A percentile compares a stretch with the other conserved stretches of the same genome.
These are phyloP conservation scores for Phytopythium boreale DNA, from an alignment of 352 stramenopile genomes.

Conservation along the genomic window DNA sequence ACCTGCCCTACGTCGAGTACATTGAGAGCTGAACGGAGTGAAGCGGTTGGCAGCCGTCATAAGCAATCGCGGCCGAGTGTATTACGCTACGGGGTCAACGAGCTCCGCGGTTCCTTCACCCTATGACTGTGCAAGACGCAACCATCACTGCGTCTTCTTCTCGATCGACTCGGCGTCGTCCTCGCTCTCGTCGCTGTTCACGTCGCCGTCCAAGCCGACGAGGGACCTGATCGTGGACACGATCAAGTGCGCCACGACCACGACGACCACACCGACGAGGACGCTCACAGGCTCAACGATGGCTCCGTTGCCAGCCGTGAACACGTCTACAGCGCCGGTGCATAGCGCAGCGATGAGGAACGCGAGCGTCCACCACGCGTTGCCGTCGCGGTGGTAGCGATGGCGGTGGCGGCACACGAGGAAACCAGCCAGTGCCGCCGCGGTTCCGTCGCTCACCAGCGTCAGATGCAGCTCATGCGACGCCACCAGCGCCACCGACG, in stretches of 20 bases:
- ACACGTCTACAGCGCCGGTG: background rate
- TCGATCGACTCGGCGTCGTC: background rate
- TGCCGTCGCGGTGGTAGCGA: slow-evolving; percentile 2
- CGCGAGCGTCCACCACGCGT: background rate
- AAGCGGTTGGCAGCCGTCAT: background rate
- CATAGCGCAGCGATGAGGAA: background rate
- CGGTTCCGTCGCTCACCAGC: slow-evolving; percentile 3
- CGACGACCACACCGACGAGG: background rate
- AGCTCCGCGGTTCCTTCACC: background rate
- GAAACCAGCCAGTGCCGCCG: slow-evolving; percentile 2
- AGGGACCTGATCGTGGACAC: background rate
- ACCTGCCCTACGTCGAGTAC: slow-evolving; percentile 76
- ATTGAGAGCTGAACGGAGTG: slow-evolving; percentile 38
- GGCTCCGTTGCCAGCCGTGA: background rate
- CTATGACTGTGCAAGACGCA: too few species aligned
- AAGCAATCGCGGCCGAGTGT: background rate
- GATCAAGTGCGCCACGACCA: background rate
- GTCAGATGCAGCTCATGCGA: slow-evolving; percentile 3
- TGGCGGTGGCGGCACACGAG: slow-evolving; percentile 4
- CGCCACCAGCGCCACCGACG: background rate
- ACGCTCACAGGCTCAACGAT: slow-evolving; percentile 1
- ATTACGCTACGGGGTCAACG: background rate
- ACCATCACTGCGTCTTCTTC: slow-evolving; percentile 1
- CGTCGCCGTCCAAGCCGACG: background rate
- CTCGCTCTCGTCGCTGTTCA: background rate